A percentile compares a stretch with the other conserved stretches of the same genome.
phyloP scores from a whole-genome alignment of 495 filamentous ascomycete genomes.

The Trichoderma orchidacearum region DNA sequence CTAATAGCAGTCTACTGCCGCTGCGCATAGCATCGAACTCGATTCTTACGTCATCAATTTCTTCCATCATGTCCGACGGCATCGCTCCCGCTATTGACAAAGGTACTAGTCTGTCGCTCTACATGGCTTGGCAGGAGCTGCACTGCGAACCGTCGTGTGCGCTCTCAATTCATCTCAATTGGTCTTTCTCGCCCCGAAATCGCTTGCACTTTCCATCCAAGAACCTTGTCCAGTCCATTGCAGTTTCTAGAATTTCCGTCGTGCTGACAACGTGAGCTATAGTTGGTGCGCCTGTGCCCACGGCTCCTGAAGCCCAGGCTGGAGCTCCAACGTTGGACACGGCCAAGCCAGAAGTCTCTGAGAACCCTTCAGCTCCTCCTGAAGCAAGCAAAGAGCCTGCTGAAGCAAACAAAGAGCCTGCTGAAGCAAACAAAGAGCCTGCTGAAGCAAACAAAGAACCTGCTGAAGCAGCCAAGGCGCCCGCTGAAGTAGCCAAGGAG shows the following conservation, averaged over 20 bases:
- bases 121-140: neutral
- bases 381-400: constrained; percentile 2
- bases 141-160: neutral
- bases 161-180: neutral
- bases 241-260: neutral
- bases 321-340: constrained; percentile 1
- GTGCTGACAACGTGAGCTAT: neutral
- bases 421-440: no score
- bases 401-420: no score
- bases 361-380: neutral
- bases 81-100: constrained; percentile 23
- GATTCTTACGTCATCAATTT: constrained; percentile 25
- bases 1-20: neutral
- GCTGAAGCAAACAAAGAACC: no score
- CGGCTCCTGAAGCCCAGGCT: neutral
- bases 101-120: constrained; percentile 13
- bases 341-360: constrained; percentile 3
- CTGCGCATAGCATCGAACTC: neutral
- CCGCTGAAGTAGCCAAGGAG: constrained; percentile 2
- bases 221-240: neutral
- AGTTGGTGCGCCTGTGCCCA: neutral
- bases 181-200: neutral
- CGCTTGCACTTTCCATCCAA: neutral
- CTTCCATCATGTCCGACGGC: constrained; percentile 17
- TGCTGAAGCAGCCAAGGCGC: no score